Conservation (phyloP, 768 basidiomycete species). For the Cyclocybe aegerita region DNA sequence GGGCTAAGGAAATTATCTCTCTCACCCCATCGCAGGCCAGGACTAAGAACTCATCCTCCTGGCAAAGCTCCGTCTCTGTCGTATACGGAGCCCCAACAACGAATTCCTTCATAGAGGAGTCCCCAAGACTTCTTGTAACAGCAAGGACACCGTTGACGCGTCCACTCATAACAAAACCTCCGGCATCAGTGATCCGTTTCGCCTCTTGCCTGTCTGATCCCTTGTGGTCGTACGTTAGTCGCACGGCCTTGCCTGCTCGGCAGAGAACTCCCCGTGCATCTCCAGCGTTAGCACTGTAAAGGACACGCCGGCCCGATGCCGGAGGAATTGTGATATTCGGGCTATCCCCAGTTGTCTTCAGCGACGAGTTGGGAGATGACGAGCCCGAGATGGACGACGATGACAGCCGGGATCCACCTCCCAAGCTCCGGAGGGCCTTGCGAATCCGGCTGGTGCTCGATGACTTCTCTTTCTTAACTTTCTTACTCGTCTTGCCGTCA, state of each 20-base stretch:
- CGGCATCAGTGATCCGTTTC: conserved; percentile 95
- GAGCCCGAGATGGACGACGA: conserved; percentile 35
- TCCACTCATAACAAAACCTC: conserved; percentile 98
- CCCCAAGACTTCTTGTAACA: conserved; percentile 93
- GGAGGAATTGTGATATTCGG: conserved; percentile 43
- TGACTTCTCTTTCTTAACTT: conserved; percentile 43
- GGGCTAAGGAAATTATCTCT: conserved; percentile 21
- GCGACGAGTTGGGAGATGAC: conserved; percentile 29
- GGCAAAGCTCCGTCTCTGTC: conserved; percentile 91
- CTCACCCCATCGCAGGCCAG: conserved; percentile 97
- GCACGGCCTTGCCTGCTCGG: conserved; percentile 84
- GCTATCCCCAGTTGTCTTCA: conserved; percentile 29
- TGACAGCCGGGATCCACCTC: conserved; percentile 30
- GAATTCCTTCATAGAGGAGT: conserved; percentile 99
- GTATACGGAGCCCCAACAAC: conserved; percentile 98
- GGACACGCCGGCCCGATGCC: conserved; percentile 59
- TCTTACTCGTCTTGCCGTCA: conserved; percentile 20
- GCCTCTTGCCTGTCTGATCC: conserved; percentile 97
- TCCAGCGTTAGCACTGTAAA: conserved; percentile 96
- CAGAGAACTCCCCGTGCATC: conserved; percentile 95
- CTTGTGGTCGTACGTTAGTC: conserved; percentile 98
- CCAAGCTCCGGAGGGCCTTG: conserved; percentile 54
- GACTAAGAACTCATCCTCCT: conserved; percentile 92
- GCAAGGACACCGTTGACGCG: conserved; percentile 97
- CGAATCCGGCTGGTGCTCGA: conserved; percentile 50